These are phyloP conservation scores for Termitomyces eurrhizus DNA, from an alignment of 768 basidiomycete genomes.

Conservation along the genomic window DNA sequence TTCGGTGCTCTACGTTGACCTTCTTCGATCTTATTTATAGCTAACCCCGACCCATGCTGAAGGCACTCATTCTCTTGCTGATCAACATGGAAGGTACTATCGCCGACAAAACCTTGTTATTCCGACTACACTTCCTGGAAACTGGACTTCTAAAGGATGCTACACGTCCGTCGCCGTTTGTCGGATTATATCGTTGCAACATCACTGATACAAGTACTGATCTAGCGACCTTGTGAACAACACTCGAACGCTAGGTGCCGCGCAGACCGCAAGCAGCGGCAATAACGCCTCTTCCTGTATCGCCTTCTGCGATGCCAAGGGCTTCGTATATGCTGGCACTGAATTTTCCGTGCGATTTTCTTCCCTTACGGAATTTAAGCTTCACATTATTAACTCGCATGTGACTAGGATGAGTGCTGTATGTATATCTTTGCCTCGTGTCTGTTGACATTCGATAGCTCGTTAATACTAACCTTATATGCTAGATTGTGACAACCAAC, in stretches of 20 bases:
- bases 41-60: constrained; percentile 21
- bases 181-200: background rate
- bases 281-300: constrained; percentile 63
- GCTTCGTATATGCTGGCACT: constrained; percentile 63
- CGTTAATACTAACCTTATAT: background rate
- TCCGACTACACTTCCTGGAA: constrained; percentile 42
- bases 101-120: constrained; percentile 30
- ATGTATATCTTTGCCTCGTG: constrained; percentile 14
- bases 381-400: constrained; percentile 2
- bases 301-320: constrained; percentile 39
- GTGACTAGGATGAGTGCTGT: constrained; percentile 49
- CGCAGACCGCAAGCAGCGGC: constrained; percentile 37
- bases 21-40: constrained; percentile 11
- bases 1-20: constrained; percentile 6
- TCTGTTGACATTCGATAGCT: background rate
- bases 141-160: constrained; percentile 60
- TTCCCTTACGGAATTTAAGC: background rate
- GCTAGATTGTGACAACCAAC: constrained; percentile 60
- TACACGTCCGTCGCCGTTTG: constrained; percentile 42
- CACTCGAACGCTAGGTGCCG: constrained; percentile 54
- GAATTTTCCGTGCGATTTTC: constrained; percentile 42
- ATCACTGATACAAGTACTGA: constrained; percentile 3
- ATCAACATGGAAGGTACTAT: constrained; percentile 24
- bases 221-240: constrained; percentile 47
- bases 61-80: constrained; percentile 22